These are phyloP conservation scores for Alternaria alternata DNA, from an alignment of 2,329 filamentous ascomycete species.

Conservation along the genomic window DNA sequence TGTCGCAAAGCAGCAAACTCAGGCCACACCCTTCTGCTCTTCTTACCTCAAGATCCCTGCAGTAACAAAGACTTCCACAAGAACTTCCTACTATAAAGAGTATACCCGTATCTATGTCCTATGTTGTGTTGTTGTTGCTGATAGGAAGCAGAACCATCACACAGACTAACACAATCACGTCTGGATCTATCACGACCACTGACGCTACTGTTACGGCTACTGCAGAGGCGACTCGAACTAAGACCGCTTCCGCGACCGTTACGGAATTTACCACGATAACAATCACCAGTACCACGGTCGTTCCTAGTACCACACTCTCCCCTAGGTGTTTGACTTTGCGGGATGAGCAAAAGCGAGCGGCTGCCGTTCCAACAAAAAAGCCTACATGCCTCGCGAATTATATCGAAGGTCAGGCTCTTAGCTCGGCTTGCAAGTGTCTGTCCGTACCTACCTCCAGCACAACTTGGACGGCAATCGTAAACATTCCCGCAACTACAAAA, in stretches of 20 bases:
- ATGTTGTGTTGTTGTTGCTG: not conserved
- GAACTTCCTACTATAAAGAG: not conserved
- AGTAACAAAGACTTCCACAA: not conserved
- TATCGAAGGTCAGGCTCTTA: not conserved
- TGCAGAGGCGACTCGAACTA: not conserved
- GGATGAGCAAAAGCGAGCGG: not conserved
- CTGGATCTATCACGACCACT: not conserved
- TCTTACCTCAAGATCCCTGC: not conserved
- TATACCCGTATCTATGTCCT: too few species aligned
- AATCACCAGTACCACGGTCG: too few species aligned
- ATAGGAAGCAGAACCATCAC: not conserved
- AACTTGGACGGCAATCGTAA: not conserved
- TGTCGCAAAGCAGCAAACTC: not conserved
- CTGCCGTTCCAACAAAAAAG: not conserved
- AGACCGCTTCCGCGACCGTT: too few species aligned
- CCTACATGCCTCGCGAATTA: not conserved
- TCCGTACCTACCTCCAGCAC: not conserved
- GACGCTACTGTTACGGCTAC: not conserved
- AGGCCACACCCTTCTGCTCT: not conserved
- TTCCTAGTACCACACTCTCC: too few species aligned
- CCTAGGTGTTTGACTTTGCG: not conserved
- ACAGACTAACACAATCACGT: not conserved
- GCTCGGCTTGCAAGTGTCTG: not conserved
- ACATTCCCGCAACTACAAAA: not conserved
- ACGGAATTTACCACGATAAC: too few species aligned